Percentiles rank a stretch among this genome's conserved stretches.
Conservation (phyloP, 208 protist genomes). For the Leishmania guyanensis region DNA sequence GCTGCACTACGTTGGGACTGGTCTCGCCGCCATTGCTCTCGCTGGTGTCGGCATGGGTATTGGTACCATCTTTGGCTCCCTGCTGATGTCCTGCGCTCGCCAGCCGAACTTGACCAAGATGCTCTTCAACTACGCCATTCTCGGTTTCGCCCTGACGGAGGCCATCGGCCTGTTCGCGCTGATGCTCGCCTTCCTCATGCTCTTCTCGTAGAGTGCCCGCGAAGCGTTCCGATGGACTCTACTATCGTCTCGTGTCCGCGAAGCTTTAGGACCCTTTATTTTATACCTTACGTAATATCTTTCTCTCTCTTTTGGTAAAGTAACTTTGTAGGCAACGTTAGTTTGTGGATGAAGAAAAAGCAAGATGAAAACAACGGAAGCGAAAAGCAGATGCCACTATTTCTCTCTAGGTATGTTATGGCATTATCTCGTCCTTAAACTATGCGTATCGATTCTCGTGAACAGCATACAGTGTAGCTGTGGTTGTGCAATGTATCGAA, state of each 20-base stretch:
- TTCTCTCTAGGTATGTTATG: neutral
- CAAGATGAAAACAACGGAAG: neutral
- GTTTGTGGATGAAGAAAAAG: conserved; percentile 4
- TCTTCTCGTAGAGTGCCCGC: conserved; percentile 83
- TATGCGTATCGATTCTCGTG: neutral
- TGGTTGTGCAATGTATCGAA: neutral
- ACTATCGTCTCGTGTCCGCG: conserved; percentile 6
- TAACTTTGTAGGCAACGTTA: conserved; percentile 1
- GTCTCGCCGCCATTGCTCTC: conserved; percentile 89
- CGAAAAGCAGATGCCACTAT: neutral
- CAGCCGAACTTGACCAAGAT: conserved; percentile 92
- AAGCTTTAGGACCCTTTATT: conserved; percentile 14
- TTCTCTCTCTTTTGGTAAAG: conserved; percentile 4
- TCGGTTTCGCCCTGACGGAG: conserved; percentile 92
- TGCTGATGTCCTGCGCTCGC: conserved; percentile 86
- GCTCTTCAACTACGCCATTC: conserved; percentile 94
- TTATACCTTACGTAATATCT: conserved; percentile 4
- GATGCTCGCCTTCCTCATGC: conserved; percentile 94
- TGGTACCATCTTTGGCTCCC: conserved; percentile 88
- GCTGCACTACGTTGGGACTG: conserved; percentile 92
- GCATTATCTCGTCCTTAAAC: neutral
- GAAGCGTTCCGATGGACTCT: conserved; percentile 3
- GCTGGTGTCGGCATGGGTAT: conserved; percentile 92
- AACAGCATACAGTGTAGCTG: neutral
- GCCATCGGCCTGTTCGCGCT: conserved; percentile 92